Base-by-base conservation (phyloP, 2,329 filamentous ascomycete species). In the Fusarium annulatum region DNA sequence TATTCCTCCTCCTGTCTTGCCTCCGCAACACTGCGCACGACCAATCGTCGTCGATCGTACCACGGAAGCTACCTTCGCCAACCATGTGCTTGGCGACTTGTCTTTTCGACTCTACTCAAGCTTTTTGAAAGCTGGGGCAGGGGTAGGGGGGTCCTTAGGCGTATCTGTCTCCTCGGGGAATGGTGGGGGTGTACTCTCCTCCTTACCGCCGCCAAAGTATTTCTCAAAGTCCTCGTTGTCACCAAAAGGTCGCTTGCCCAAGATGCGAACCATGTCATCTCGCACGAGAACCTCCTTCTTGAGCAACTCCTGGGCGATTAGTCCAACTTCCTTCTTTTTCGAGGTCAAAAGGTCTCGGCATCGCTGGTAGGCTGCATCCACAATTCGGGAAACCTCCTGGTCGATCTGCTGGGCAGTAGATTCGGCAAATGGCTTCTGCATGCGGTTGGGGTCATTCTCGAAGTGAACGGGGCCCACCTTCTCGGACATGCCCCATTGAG, bases 401-500 rank as follows among this genome's bases (percentile, higher is more conserved):
- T 99, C 96, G 81, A 99, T 99, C 75, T 92, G 92, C 81, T 95
- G 93, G 23, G 95, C 96, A 5, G 96, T 99, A 60, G 94, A 88
- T 85, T 99, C 96, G 28, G 94, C 96, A 85, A 98, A 99, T 0
- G 96, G 96, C 86, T 99, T 99, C 81, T 95, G 92, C 67, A 98
- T 85, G 79, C 94, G 91, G 81, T 94, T 93, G 72, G 93, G 89
- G 79, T 94, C 88, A 80, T 94, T 93, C 78, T 96, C 93, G 83
- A 96, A 99, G 86, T 97, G 93, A 72, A 99, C 88, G 73, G 95
- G 95, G 36, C 96, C 96, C 52, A 99, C 92, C 85, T 97, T 97
- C 76, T 94, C 90, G 45, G 93, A 97, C 96, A 99, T 99, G 76
- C 96, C 96, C 92, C 95, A 99, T 82, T 97, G 94, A n/a, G 96